Evolutionary conservation across 306 rosid species (phyloP), one percentile per base, ranked within the genome.

Genomic region (Vigna radiata): DNA sequence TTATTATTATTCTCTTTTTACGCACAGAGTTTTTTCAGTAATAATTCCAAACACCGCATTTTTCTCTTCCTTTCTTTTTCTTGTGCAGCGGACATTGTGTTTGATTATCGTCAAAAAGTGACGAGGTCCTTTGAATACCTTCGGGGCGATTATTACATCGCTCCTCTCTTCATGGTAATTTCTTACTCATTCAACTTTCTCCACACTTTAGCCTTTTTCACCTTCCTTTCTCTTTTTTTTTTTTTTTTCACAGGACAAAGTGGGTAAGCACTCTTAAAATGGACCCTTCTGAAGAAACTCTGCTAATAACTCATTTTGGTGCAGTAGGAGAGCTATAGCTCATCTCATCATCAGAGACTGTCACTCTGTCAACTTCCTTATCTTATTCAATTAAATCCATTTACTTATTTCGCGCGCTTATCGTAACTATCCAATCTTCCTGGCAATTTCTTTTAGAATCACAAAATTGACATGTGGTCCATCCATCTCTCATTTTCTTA

Each of bases 21-120:
- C 12, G 18, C 23, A 6, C 56, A 6, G 7, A 3, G n/a, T 7
- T 43, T 43, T 39, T 43, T 43, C 15, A 9, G 2, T 10, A 43
- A 43, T 2, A 43, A 10, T 1, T 37, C 9, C 43, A 41, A 41
- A 41, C 13, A 9, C 46, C 48, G 4, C 15, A 6, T 43, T 43
- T 29, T 43, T 43, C 3, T 44, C 13, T 44, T 12, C 1, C 3
- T 44, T 44, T 11, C 5, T 44, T 43, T 25, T 59, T 13, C 8
- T 46, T 2, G 0, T 83, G 80, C 80, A 91, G 96, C 98, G 18
- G 97, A 95, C 84, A 89, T 95, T 74, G 98, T 95, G 31, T 95
- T 95, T 73, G 98, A 95, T 86, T 95, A 92, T 75, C 98, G 98
- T 48, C 98, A 95, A 68, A 95, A 92, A 87, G 90, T 73, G 18